A percentile compares a stretch with the other conserved stretches of the same genome.
Evolutionary conservation across 768 basidiomycete genomes (phyloP).

Genomic region (Lepiota venenata): DNA sequence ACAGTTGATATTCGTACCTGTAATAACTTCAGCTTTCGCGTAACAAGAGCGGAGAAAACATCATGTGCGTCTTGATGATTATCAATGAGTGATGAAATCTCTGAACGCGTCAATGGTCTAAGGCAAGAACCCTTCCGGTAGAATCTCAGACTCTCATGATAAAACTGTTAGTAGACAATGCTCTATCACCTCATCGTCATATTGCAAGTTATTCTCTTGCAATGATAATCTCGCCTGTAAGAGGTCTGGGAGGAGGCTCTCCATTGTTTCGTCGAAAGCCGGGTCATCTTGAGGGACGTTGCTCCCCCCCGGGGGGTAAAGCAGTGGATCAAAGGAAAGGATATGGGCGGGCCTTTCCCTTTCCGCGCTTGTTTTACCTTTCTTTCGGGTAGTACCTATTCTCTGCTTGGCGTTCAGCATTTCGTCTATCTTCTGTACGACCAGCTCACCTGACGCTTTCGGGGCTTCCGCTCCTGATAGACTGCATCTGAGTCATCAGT

Average conservation of each 20-base stretch:
- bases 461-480: conserved; percentile 1
- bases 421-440: neutral
- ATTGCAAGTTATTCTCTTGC: conserved; percentile 20
- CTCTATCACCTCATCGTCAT: conserved; percentile 21
- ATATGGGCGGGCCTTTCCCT: neutral
- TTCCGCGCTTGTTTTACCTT: neutral
- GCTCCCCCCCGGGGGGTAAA: conserved; percentile 18
- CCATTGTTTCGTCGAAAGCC: conserved; percentile 30
- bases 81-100: conserved; percentile 32
- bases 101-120: conserved; percentile 40
- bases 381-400: neutral
- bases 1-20: neutral
- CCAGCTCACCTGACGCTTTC: conserved; percentile 6
- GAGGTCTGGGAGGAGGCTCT: conserved; percentile 24
- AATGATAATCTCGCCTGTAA: conserved; percentile 19
- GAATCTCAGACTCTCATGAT: conserved; percentile 3
- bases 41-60: conserved; percentile 24
- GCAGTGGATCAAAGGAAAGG: conserved; percentile 14
- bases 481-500: conserved; percentile 3
- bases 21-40: conserved; percentile 43
- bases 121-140: conserved; percentile 28
- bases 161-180: neutral
- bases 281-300: conserved; percentile 15
- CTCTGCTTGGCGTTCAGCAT: neutral
- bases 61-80: conserved; percentile 15